Conservation (phyloP, 371 early-diverging fungal species). For the Apophysomyces elegans region DNA sequence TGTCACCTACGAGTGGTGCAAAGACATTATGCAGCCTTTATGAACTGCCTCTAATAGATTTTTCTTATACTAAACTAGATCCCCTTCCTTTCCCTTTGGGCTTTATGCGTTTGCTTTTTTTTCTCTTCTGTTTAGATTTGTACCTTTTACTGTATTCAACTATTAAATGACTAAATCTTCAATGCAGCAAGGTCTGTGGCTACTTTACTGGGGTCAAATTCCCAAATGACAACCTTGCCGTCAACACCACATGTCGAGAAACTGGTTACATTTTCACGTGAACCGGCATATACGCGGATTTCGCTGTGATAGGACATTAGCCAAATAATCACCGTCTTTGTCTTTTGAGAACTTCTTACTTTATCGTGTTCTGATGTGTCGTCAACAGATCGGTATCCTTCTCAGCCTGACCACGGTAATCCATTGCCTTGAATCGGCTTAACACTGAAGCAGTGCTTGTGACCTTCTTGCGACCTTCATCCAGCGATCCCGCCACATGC, state of each 20-base stretch:
- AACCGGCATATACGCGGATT: conserved; percentile 64
- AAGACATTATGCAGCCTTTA: conserved; percentile 54
- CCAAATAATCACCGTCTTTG: background rate
- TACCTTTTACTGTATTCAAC: conserved; percentile 14
- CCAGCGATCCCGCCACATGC: conserved; percentile 75
- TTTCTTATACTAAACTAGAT: background rate
- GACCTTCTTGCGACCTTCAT: conserved; percentile 68
- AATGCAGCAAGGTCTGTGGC: conserved; percentile 44
- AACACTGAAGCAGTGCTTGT: conserved; percentile 68
- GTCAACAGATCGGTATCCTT: conserved; percentile 77
- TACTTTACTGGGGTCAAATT: conserved; percentile 53
- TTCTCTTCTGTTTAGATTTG: conserved; percentile 7
- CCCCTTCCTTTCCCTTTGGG: conserved; percentile 8
- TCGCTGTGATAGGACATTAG: conserved; percentile 35
- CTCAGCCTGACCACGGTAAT: conserved; percentile 77
- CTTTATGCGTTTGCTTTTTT: background rate
- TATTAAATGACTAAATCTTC: conserved; percentile 31
- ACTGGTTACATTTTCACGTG: conserved; percentile 64
- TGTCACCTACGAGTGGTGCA: conserved; percentile 80
- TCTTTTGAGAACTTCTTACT: conserved; percentile 52
- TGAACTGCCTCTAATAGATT: conserved; percentile 9
- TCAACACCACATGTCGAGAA: conserved; percentile 90
- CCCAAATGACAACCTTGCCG: conserved; percentile 92
- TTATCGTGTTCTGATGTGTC: conserved; percentile 96
- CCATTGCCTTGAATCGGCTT: conserved; percentile 93